phyloP scores from a whole-genome alignment of 495 filamentous ascomycete genomes.

The Penicillium robsamsonii region DNA sequence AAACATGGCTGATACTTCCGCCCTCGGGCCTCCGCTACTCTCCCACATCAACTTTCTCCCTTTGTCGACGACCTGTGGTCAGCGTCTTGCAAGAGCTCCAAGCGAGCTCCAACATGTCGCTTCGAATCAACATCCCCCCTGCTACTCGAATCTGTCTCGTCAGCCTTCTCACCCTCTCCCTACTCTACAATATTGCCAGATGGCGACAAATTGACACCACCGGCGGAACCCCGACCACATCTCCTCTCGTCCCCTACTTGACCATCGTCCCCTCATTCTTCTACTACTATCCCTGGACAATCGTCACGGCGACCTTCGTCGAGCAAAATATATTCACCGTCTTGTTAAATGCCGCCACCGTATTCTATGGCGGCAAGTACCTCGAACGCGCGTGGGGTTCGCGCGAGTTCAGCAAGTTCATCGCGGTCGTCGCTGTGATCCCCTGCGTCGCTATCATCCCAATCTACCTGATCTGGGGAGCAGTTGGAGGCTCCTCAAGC shows the following conservation, averaged over 20 bases:
- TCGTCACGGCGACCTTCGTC: conserved; percentile 80
- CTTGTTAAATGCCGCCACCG: conserved; percentile 69
- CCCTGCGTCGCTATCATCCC: conserved; percentile 76
- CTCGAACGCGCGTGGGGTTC: conserved; percentile 95
- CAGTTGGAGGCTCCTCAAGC: conserved; percentile 61
- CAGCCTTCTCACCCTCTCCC: conserved; percentile 69
- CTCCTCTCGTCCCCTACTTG: conserved; percentile 77
- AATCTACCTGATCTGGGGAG: conserved; percentile 68
- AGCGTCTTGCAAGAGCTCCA: conserved; percentile 30
- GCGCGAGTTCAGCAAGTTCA: conserved; percentile 88
- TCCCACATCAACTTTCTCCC: conserved; percentile 14
- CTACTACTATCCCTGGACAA: conserved; percentile 88
- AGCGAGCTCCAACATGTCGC: conserved; percentile 56
- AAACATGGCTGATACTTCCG: conserved; percentile 1
- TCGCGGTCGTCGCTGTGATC: conserved; percentile 70
- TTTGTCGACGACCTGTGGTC: conserved; percentile 31
- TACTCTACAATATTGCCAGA: conserved; percentile 68
- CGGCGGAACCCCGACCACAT: conserved; percentile 36
- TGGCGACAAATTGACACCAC: conserved; percentile 64
- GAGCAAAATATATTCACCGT: conserved; percentile 93
- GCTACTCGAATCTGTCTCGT: conserved; percentile 80
- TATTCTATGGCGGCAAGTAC: conserved; percentile 94
- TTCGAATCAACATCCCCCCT: conserved; percentile 88
- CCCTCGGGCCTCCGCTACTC: conserved; percentile 9
- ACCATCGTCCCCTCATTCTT: conserved; percentile 80